phyloP scores from a whole-genome alignment of 768 basidiomycete species.

The Auricularia cornea region DNA sequence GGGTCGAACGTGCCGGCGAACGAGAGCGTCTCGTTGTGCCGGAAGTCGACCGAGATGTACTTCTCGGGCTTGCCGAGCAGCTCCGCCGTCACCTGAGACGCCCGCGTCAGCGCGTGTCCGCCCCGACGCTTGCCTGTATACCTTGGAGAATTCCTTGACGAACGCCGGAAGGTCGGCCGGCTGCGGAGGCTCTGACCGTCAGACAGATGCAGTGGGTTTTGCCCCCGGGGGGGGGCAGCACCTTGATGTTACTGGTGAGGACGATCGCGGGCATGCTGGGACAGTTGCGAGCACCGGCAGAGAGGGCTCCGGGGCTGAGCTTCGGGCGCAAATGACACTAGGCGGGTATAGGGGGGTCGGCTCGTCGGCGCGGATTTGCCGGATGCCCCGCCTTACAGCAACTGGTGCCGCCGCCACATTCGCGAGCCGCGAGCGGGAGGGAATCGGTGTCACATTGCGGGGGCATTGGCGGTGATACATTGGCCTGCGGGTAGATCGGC shows the following conservation, averaged over 20 bases:
- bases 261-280: slow-evolving; percentile 29
- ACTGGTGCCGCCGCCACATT: too few species aligned
- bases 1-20: slow-evolving; percentile 62
- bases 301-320: too few species aligned
- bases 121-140: slow-evolving; percentile 11
- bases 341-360: too few species aligned
- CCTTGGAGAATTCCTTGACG: slow-evolving; percentile 50
- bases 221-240: slow-evolving; percentile 9
- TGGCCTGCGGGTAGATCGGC: too few species aligned
- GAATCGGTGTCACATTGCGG: too few species aligned
- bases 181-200: slow-evolving; percentile 2
- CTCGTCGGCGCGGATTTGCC: too few species aligned
- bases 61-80: slow-evolving; percentile 46
- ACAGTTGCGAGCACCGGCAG: too few species aligned
- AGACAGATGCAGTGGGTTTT: not conserved
- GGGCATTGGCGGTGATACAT: too few species aligned
- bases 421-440: too few species aligned
- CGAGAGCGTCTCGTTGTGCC: slow-evolving; percentile 50
- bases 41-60: slow-evolving; percentile 46
- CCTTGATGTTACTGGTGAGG: slow-evolving; percentile 32
- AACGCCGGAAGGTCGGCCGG: slow-evolving; percentile 27
- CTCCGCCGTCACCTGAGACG: slow-evolving; percentile 41
- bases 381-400: too few species aligned
- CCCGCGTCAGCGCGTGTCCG: not conserved
- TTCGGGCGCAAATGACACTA: too few species aligned